Evolutionary conservation across 1,284 basidiomycete species (phyloP).

Genomic region (Rhodofomes roseus): DNA sequence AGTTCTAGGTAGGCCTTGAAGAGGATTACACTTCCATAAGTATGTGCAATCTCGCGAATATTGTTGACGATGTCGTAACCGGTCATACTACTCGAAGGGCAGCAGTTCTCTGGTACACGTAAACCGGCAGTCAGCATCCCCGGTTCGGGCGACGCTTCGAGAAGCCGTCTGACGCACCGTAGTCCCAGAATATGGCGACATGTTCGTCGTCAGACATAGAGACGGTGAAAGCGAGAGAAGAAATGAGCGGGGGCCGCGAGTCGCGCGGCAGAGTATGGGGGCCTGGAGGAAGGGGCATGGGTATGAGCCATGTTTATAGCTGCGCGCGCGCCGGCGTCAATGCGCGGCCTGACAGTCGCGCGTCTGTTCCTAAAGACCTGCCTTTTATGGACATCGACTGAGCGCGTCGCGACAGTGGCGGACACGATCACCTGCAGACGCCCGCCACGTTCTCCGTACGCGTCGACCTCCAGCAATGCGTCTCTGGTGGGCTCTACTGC

Average conservation of each 20-base stretch:
- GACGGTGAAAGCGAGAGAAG: background rate
- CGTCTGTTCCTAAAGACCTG: conserved; percentile 1
- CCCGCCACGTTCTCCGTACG: conserved; percentile 8
- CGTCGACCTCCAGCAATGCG: conserved; percentile 21
- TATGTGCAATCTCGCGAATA: conserved; percentile 26
- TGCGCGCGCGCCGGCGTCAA: background rate
- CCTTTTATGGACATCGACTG: background rate
- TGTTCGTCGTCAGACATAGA: conserved; percentile 19
- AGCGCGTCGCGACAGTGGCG: background rate
- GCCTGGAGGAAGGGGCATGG: background rate
- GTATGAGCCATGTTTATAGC: background rate
- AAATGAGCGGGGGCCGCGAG: background rate
- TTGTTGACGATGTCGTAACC: conserved; percentile 37
- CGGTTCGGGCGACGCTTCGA: background rate
- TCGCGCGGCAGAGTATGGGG: background rate
- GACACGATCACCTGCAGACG: conserved; percentile 4
- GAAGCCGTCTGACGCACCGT: conserved; percentile 38
- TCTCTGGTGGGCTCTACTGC: conserved; percentile 27
- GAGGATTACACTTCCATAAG: conserved; percentile 24
- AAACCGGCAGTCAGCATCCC: background rate
- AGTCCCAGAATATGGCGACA: conserved; percentile 63
- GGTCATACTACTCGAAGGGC: conserved; percentile 38
- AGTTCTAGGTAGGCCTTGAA: conserved; percentile 52
- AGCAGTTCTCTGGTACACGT: conserved; percentile 47
- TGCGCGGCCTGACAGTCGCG: background rate